Evolutionary conservation across 164 flowering plant genomes (phyloP).

Genomic region (Euptelea pleiosperma): DNA sequence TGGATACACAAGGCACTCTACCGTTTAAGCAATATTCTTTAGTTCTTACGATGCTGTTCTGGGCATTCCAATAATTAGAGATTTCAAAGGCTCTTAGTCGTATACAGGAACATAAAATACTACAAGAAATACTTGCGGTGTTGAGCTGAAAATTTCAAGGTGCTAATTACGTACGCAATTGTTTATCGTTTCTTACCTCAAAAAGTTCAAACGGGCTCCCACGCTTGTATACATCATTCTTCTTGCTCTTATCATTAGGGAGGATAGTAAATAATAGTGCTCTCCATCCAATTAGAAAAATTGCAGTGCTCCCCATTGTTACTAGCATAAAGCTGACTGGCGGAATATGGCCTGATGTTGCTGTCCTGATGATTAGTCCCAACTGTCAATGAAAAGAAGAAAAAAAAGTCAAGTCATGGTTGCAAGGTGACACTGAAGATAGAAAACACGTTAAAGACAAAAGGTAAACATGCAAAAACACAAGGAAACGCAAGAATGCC

Average conservation of each 20-base stretch:
- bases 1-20: too few species aligned
- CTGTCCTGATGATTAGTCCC: slow-evolving; percentile 64
- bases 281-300: slow-evolving; percentile 91
- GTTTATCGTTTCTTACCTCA: slow-evolving; percentile 49
- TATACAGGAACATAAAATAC: background rate
- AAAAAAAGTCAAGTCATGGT: background rate
- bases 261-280: slow-evolving; percentile 48
- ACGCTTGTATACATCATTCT: slow-evolving; percentile 61
- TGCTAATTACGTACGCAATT: background rate
- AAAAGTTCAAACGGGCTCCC: slow-evolving; percentile 94
- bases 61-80: background rate
- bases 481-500: too few species aligned
- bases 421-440: background rate
- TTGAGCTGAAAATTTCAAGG: background rate
- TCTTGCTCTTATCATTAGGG: slow-evolving; percentile 47
- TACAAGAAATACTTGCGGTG: background rate
- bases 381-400: slow-evolving; percentile 44
- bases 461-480: background rate
- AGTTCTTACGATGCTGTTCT: too few species aligned
- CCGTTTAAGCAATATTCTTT: too few species aligned
- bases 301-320: slow-evolving; percentile 83
- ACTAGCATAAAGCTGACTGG: slow-evolving; percentile 55
- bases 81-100: background rate
- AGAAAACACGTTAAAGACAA: background rate
- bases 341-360: slow-evolving; percentile 64